A percentile compares a stretch with the other conserved stretches of the same genome.
These are phyloP conservation scores for Cyphellophora europaea DNA, from an alignment of 2,329 filamentous ascomycete species.

Conservation along the genomic window DNA sequence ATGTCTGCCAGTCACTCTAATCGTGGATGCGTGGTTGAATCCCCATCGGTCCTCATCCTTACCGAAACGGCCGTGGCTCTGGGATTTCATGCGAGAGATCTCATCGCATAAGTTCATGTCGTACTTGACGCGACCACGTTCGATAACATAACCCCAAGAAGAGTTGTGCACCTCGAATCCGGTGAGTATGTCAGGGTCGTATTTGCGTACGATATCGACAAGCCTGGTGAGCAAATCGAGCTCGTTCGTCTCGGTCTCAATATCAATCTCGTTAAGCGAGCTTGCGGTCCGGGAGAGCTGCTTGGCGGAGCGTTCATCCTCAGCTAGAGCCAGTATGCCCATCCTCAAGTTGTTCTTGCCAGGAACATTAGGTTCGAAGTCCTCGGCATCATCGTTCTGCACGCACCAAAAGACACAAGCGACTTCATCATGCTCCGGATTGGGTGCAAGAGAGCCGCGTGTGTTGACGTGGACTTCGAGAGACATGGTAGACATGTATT, in stretches of 20 bases:
- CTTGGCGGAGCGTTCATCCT: slow-evolving; percentile 48
- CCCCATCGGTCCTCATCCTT: slow-evolving; percentile 87
- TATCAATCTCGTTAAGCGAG: slow-evolving; percentile 40
- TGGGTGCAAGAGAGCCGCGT: slow-evolving; percentile 67
- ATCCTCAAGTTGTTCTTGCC: slow-evolving; percentile 42
- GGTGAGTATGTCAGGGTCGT: slow-evolving; percentile 87
- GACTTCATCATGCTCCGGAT: slow-evolving; percentile 84
- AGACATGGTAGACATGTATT: slow-evolving; percentile 96
- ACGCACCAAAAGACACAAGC: slow-evolving; percentile 85
- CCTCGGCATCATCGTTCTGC: slow-evolving; percentile 60
- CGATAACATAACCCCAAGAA: slow-evolving; percentile 93
- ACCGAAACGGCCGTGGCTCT: slow-evolving; percentile 74
- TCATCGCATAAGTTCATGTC: slow-evolving; percentile 88
- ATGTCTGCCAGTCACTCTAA: slow-evolving; percentile 85
- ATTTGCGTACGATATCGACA: slow-evolving; percentile 70
- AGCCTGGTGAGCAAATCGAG: slow-evolving; percentile 77
- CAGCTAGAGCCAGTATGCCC: slow-evolving; percentile 65
- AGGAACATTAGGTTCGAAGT: slow-evolving; percentile 31
- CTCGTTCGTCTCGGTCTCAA: slow-evolving; percentile 69
- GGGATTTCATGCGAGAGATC: slow-evolving; percentile 76
- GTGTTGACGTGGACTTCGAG: slow-evolving; percentile 88
- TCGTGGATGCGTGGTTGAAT: slow-evolving; percentile 85
- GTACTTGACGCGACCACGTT: slow-evolving; percentile 75
- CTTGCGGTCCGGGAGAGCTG: slow-evolving; percentile 54
- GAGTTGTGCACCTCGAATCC: slow-evolving; percentile 90